Conservation (phyloP, 2,329 filamentous ascomycete genomes). For the Calonectria hongkongensis region DNA sequence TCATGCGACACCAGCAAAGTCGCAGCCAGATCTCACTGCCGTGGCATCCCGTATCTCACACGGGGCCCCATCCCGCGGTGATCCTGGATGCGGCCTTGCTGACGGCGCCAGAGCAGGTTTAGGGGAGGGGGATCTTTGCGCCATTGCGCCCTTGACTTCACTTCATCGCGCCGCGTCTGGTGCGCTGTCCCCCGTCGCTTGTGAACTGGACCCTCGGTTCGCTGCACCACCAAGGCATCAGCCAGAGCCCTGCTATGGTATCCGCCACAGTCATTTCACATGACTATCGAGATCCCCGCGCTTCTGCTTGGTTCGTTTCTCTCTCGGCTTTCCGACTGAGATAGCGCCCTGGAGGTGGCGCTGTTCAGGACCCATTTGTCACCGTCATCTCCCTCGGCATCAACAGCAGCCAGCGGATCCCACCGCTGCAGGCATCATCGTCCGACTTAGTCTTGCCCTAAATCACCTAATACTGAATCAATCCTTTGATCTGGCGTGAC, state of each 20-base stretch:
- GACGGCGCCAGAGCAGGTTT: constrained; percentile 47
- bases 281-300: not conserved
- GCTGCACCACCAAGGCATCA: constrained; percentile 5
- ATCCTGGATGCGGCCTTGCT: constrained; percentile 52
- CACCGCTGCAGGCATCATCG: constrained; percentile 1
- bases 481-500: constrained; percentile 31
- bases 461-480: constrained; percentile 13
- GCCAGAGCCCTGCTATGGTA: not conserved
- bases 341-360: not conserved
- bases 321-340: not conserved
- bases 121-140: constrained; percentile 50
- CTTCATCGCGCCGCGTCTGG: constrained; percentile 46
- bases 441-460: constrained; percentile 5
- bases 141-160: constrained; percentile 37
- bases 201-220: constrained; percentile 10
- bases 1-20: constrained; percentile 31
- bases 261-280: not conserved
- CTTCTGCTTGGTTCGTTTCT: constrained; percentile 17
- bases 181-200: constrained; percentile 44
- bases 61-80: constrained; percentile 38
- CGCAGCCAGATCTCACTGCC: constrained; percentile 37
- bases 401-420: constrained; percentile 33
- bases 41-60: constrained; percentile 33
- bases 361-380: constrained; percentile 11
- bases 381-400: constrained; percentile 23